Base-by-base conservation (phyloP, 306 rosid genomes). In the Vachellia collinsii region DNA sequence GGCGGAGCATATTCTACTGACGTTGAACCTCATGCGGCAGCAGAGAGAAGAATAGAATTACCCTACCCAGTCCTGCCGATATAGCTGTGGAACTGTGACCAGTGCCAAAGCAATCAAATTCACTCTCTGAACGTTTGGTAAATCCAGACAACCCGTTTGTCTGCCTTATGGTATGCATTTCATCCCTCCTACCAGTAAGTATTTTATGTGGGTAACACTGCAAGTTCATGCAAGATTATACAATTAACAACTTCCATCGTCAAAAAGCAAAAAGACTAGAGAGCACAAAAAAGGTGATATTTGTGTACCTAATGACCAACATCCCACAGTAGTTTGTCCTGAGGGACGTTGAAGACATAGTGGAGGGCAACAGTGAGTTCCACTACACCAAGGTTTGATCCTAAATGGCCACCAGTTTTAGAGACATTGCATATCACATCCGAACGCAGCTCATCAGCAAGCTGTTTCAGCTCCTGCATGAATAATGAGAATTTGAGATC, bases 21-120 rank as follows among this genome's bases (percentile, higher is more conserved):
- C 17, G 41, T 65, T 42, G 42, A 81, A 78, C 61, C 13, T 34
- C 42, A 56, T 79, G 59, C 59, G 17, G 59, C 5, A 83, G 71
- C 22, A 62, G 71, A 75, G 2, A 54, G 85, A 72, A 73, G 85
- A 70, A 51, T 5, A 73, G 85, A 70, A 51, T 5, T 19, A 51
- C 17, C 80, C 83, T 90, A 95, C 99, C 99, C 72, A 93, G 90
- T 84, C 98, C 98, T 4, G 99, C 99, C 41, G 99, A 95, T 81
- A 95, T 95, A 25, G 98, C 93, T 67, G 99, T 95, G 11, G 99
- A 95, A 75, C 99, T 95, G 53, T 95, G 99, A 81, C 99, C 99
- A 41, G 98, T 88, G 23, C 99, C 99, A 78, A 95, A 95, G 86
- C 90, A 86, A 88, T 95, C 99, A 76, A 51, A 87, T 80, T 95